Base-by-base conservation (phyloP, 345 rosid species). In the Salix purpurea region DNA sequence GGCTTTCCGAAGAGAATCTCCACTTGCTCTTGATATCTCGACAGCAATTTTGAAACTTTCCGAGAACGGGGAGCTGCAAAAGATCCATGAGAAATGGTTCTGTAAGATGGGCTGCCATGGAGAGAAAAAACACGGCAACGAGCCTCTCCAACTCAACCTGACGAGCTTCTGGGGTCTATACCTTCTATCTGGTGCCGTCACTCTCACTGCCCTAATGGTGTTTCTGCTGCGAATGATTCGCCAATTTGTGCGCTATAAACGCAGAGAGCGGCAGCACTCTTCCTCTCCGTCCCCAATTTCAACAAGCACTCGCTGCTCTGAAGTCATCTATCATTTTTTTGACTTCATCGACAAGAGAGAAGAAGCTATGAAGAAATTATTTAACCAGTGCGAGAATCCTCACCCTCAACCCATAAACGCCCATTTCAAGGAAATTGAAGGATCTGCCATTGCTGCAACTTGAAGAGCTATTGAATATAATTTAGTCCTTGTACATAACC, bases 141-240 rank as follows among this genome's bases (percentile, higher is more conserved):
- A 88, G 82, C 76, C 88, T 16, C 84, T 87, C 82, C 90, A 86
- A 68, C 97, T 95, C 61, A 88, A 79, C 28, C 60, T 95, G 69
- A 66, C 50, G 74, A 92, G 92, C 86, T 95, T 95, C 87, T 90
- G 94, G 92, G 98, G 95, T 77, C 82, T 94, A 26, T 94, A 86
- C 78, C 85, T 92, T 61, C 78, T 89, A 13, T 90, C 91, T 30
- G 90, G 90, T 39, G 79, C 52, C 68, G 14, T 88, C 73, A 46
- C 91, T 18, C 76, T 88, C 21, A 69, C 74, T 69, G 94, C 93
- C 3, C 74, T 92, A 67, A 54, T 87, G 5, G 54, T 88, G 62
- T 94, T 83, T 79, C 76, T 89, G 65, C 76, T 85, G 9, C 78
- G 92, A 77, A 84, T 80, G 80, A 72, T 87, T 69, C 76, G 88